Base-by-base conservation (phyloP, 257 asterid species). In the Fraxinus anomala region DNA sequence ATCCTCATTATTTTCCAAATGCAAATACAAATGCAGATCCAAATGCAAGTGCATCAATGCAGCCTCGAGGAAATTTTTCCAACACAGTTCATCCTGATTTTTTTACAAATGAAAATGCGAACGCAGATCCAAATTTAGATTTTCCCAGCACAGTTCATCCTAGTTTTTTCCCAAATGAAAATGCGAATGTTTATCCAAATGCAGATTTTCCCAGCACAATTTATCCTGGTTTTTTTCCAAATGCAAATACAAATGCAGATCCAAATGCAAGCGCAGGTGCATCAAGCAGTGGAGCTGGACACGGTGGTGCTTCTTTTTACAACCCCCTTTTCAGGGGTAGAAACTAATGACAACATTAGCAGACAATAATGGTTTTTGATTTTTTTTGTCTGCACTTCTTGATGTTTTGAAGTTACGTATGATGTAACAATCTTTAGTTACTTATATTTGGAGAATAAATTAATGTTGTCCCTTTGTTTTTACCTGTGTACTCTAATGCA, bases 401-500 rank as follows among this genome's bases (percentile, higher is more conserved):
- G 69, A 63, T 63, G 69, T 63, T 59, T 59, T 59, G 67, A 59
- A n/a, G 67, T 59, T 59, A 26, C 51, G 12, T 12, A 12, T 42
- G 17, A 42, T 12, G 4, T 39, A 39, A 39, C 34, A 24, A 63
- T 61, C 68, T 23, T 24, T 63, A 63, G 30, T 5, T 5, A n/a
- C 8, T n/a, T 40, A 8, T 21, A 56, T 1, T 56, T 56, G 10
- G 11, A n/a, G 28, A 59, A 59, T 59, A 21, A n/a, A 42, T 42
- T 11, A 40, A 42, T 59, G 67, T 7, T 59, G 31, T 59, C 30
- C 9, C 30, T n/a, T n/a, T 8, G 26, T 59, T 7, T 7, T 7
- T 7, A 59, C 2, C 30, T n/a, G 9, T 54, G 9, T 54, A 54
- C 63, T 54, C 63, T 1, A 37, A 10, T 37, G 42, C 61, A 14